phyloP scores from a whole-genome alignment of 495 filamentous ascomycete species.

The Astrothelium macrocarpum region DNA sequence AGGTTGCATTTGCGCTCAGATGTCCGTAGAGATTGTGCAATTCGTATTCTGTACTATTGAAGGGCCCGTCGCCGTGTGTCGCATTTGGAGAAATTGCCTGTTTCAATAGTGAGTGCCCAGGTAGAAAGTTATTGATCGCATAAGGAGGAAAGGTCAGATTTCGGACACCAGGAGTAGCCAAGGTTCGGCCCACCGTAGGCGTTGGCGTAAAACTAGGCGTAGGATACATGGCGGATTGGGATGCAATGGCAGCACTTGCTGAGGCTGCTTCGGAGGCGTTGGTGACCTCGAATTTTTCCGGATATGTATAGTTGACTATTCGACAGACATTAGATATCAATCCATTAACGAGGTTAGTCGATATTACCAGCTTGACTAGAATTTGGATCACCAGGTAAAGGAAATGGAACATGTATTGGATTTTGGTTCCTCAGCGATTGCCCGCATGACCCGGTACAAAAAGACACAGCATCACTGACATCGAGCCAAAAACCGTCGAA shows the following conservation, averaged over 20 bases:
- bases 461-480: constrained; percentile 17
- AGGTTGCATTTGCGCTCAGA: constrained; percentile 14
- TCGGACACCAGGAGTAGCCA: constrained; percentile 16
- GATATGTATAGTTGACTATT: constrained; percentile 16
- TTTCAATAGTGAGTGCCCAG: constrained; percentile 17
- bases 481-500: constrained; percentile 22
- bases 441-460: constrained; percentile 18
- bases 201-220: constrained; percentile 12
- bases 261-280: constrained; percentile 21
- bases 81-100: constrained; percentile 19
- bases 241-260: constrained; percentile 12
- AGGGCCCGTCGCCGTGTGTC: constrained; percentile 17
- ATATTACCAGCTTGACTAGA: constrained; percentile 8
- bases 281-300: constrained; percentile 17
- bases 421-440: constrained; percentile 11
- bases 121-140: constrained; percentile 19
- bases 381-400: constrained; percentile 17
- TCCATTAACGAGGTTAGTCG: too few species aligned
- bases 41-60: constrained; percentile 21
- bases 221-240: constrained; percentile 12
- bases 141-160: constrained; percentile 21
- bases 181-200: constrained; percentile 11
- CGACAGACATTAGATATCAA: too few species aligned
- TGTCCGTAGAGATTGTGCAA: constrained; percentile 21
- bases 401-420: constrained; percentile 17